A percentile compares a stretch with the other conserved stretches of the same genome.
These are phyloP conservation scores for Somion occarium DNA, from an alignment of 1,284 basidiomycete species.

Conservation along the genomic window DNA sequence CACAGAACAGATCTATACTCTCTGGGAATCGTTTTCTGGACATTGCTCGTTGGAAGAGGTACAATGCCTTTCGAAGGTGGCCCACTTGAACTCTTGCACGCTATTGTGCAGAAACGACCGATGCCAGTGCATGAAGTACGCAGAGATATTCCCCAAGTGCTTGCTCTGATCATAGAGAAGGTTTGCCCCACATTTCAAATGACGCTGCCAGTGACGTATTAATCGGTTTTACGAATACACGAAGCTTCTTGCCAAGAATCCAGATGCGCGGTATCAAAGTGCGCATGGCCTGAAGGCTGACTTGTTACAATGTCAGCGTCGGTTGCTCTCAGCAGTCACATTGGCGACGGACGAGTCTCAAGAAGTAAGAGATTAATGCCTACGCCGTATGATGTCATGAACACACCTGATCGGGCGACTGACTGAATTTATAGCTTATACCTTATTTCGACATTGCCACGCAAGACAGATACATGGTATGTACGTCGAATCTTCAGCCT, in stretches of 20 bases:
- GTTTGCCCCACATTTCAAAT: constrained; percentile 28
- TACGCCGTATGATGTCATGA: not conserved
- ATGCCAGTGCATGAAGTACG: constrained; percentile 74
- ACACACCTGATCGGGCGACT: constrained; percentile 5
- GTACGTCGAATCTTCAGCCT: constrained; percentile 10
- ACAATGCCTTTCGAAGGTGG: constrained; percentile 71
- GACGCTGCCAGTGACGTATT: no score
- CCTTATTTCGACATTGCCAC: constrained; percentile 58
- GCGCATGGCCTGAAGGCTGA: constrained; percentile 63
- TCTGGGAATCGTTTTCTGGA: constrained; percentile 67
- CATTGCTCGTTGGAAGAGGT: constrained; percentile 59
- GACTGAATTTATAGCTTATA: constrained; percentile 43
- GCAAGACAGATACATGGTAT: constrained; percentile 59
- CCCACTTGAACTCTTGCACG: constrained; percentile 59
- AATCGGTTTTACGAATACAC: not conserved
- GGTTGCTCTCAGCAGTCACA: constrained; percentile 53
- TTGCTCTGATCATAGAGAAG: constrained; percentile 68
- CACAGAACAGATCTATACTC: constrained; percentile 69
- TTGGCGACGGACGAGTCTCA: constrained; percentile 50
- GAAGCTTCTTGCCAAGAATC: constrained; percentile 59
- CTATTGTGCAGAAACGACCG: constrained; percentile 64
- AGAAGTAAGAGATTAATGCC: constrained; percentile 36
- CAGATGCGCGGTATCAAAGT: constrained; percentile 63
- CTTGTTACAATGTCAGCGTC: constrained; percentile 59
- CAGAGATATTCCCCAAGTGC: constrained; percentile 62